These are phyloP conservation scores for Jackrogersella minutella DNA, from an alignment of 495 filamentous ascomycete species.

Conservation along the genomic window DNA sequence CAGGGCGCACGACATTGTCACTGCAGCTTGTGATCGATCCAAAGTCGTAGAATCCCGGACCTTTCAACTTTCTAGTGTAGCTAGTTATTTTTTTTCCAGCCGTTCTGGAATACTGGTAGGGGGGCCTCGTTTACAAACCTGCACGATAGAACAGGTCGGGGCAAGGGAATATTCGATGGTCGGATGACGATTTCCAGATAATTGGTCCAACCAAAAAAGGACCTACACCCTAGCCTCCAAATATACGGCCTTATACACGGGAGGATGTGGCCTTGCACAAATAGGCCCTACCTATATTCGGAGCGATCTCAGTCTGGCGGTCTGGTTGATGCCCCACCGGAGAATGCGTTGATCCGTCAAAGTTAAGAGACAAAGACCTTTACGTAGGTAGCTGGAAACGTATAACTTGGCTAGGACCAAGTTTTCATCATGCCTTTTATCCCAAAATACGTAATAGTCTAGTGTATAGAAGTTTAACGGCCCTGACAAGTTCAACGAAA, in stretches of 20 bases:
- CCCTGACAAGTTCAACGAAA: slow-evolving; percentile 10
- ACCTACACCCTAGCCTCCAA: slow-evolving; percentile 20
- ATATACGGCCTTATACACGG: slow-evolving; percentile 21
- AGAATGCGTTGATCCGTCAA: not conserved
- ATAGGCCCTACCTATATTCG: slow-evolving; percentile 16
- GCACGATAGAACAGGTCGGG: slow-evolving; percentile 26
- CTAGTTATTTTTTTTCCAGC: no score
- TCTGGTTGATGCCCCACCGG: slow-evolving; percentile 19
- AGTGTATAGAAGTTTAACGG: not conserved
- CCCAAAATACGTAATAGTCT: not conserved
- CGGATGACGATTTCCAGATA: slow-evolving; percentile 28
- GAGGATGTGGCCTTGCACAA: slow-evolving; percentile 13
- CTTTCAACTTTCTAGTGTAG: slow-evolving; percentile 14
- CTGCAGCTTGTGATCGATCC: slow-evolving; percentile 35
- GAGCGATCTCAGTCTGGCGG: slow-evolving; percentile 16
- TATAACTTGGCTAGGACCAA: not conserved
- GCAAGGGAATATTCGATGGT: slow-evolving; percentile 33
- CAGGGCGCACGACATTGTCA: slow-evolving; percentile 2
- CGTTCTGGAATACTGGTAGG: slow-evolving; percentile 28
- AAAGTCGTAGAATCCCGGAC: slow-evolving; percentile 35
- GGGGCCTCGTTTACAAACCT: slow-evolving; percentile 36
- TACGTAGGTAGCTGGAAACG: not conserved
- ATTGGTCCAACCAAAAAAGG: slow-evolving; percentile 32
- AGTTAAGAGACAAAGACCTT: not conserved
- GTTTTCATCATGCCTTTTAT: not conserved